Conservation (phyloP, 1,284 basidiomycete genomes). For the Tilletiaria anomala region DNA sequence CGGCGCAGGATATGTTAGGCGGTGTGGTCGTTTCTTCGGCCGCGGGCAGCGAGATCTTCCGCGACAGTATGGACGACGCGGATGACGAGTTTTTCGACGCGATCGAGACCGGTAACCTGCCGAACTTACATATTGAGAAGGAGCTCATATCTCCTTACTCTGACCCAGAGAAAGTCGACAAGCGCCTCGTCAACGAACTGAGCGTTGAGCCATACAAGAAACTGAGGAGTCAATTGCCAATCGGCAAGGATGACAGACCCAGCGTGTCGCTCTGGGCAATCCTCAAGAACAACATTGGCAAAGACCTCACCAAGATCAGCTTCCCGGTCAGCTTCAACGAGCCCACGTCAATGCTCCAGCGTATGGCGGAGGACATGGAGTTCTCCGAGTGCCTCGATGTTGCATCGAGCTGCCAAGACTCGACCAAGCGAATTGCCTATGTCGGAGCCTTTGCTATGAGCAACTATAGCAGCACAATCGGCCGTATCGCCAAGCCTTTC, state of each 20-base stretch:
- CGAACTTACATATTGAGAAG: constrained; percentile 24
- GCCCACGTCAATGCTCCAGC: constrained; percentile 63
- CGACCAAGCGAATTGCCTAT: constrained; percentile 71
- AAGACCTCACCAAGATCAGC: constrained; percentile 87
- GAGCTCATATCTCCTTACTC: constrained; percentile 6
- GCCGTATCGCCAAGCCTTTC: constrained; percentile 38
- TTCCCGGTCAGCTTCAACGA: constrained; percentile 89
- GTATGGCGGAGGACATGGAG: constrained; percentile 45
- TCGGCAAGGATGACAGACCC: constrained; percentile 67
- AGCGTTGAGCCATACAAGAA: constrained; percentile 47
- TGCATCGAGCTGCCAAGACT: constrained; percentile 62
- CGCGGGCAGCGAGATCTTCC: constrained; percentile 19
- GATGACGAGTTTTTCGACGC: constrained; percentile 98
- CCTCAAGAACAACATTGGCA: constrained; percentile 88
- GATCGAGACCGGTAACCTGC: constrained; percentile 55
- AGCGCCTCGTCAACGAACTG: constrained; percentile 13
- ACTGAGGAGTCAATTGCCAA: constrained; percentile 54
- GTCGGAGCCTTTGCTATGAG: constrained; percentile 96
- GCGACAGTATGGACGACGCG: constrained; percentile 57
- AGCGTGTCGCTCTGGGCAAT: constrained; percentile 88
- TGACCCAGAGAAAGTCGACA: constrained; percentile 9
- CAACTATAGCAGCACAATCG: constrained; percentile 88
- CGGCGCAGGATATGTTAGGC: no score
- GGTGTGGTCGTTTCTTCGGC: no score
- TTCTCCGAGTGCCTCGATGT: constrained; percentile 50